phyloP scores from a whole-genome alignment of 768 basidiomycete species.

The Hericium erinaceus region DNA sequence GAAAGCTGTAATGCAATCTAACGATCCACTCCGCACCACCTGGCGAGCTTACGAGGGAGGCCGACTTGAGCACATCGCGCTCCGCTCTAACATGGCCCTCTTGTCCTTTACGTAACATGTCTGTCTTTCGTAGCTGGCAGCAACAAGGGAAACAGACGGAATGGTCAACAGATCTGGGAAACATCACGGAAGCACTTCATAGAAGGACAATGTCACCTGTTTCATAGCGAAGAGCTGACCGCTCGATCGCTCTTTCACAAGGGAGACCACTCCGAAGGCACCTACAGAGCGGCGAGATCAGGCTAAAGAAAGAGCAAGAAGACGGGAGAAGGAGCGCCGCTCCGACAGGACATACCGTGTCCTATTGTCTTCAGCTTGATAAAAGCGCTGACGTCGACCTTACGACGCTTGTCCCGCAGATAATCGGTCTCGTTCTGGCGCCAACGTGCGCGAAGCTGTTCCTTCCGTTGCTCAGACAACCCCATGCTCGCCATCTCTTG shows the following conservation, averaged over 20 bases:
- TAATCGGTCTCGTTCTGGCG: constrained; percentile 84
- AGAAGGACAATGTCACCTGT: constrained; percentile 45
- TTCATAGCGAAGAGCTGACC: constrained; percentile 93
- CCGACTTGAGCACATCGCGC: constrained; percentile 87
- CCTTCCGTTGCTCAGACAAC: constrained; percentile 61
- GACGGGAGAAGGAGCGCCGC: constrained; percentile 13
- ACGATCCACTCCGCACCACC: constrained; percentile 90
- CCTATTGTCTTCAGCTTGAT: constrained; percentile 89
- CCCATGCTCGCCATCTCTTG: constrained; percentile 72
- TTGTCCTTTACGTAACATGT: constrained; percentile 94
- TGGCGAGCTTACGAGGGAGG: constrained; percentile 68
- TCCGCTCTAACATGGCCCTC: constrained; percentile 97
- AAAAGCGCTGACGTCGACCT: constrained; percentile 81
- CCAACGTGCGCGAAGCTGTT: constrained; percentile 66
- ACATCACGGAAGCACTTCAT: neutral
- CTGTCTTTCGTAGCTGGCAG: constrained; percentile 68
- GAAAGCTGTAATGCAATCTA: constrained; percentile 85
- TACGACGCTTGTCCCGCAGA: constrained; percentile 73
- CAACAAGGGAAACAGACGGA: constrained; percentile 15
- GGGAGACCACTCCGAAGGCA: constrained; percentile 92
- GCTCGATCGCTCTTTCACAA: constrained; percentile 75
- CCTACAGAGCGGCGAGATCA: constrained; percentile 34
- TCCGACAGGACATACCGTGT: constrained; percentile 47
- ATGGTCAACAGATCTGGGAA: constrained; percentile 14
- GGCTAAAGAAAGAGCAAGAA: neutral